Conservation (phyloP, 306 rosid species). For the Vigna radiata region DNA sequence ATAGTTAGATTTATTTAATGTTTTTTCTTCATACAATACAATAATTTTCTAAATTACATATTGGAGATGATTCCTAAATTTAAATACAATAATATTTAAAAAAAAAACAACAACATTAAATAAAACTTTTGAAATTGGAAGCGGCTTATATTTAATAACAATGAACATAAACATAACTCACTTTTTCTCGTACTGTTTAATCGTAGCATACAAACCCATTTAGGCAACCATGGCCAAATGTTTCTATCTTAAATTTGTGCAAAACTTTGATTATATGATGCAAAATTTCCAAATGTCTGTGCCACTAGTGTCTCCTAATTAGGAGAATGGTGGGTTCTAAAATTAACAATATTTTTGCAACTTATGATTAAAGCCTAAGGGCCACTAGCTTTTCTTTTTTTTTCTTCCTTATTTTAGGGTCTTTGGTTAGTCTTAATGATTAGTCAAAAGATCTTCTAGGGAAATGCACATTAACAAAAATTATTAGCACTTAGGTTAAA, state of each 20-base stretch:
- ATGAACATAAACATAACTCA: no score
- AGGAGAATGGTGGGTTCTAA: conserved; percentile 38
- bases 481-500: neutral
- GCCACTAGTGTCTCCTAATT: conserved; percentile 43
- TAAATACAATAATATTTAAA: no score
- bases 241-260: neutral
- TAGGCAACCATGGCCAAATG: neutral
- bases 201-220: neutral
- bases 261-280: neutral
- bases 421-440: neutral
- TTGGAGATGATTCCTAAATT: no score
- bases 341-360: conserved; percentile 3
- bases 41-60: no score
- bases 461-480: neutral
- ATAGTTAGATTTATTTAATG: no score
- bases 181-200: no score
- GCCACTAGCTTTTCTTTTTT: neutral
- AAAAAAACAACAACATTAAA: no score
- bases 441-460: conserved; percentile 18
- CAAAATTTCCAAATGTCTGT: neutral
- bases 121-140: no score
- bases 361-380: conserved; percentile 21
- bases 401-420: conserved; percentile 8
- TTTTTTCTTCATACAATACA: no score
- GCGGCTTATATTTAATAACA: no score